Percentiles rank a stretch among this genome's conserved stretches.
Conservation (phyloP, 768 basidiomycete genomes). For the Auricularia cornea region DNA sequence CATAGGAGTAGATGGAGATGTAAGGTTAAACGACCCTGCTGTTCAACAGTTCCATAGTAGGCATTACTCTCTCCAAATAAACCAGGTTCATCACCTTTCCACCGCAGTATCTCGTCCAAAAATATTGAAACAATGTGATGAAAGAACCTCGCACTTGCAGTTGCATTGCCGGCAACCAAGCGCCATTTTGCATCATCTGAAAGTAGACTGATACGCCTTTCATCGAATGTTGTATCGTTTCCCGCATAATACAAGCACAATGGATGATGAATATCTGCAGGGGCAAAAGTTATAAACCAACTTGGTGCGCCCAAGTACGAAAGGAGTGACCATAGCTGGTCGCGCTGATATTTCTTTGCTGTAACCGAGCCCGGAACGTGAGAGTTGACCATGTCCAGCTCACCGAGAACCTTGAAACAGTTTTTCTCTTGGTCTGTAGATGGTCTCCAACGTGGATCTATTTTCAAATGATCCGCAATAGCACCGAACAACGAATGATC, state of each 20-base stretch:
- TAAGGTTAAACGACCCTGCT: slow-evolving; percentile 29
- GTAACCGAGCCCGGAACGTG: slow-evolving; percentile 17
- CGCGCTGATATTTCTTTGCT: slow-evolving; percentile 19
- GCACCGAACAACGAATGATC: slow-evolving; percentile 24
- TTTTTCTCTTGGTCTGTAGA: background rate
- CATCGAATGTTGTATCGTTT: slow-evolving; percentile 14
- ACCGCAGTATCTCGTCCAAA: background rate
- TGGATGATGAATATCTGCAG: slow-evolving; percentile 23
- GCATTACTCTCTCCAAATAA: slow-evolving; percentile 23
- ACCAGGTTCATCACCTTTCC: slow-evolving; percentile 10
- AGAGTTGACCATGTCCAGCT: background rate
- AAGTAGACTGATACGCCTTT: background rate
- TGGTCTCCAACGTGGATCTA: slow-evolving; percentile 4
- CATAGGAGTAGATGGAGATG: slow-evolving; percentile 33
- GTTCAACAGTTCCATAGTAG: slow-evolving; percentile 34
- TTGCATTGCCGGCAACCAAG: background rate
- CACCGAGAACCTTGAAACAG: background rate
- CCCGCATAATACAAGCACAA: slow-evolving; percentile 28
- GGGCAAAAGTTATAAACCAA: slow-evolving; percentile 31
- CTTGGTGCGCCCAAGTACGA: background rate
- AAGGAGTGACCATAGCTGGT: background rate
- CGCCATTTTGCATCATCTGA: slow-evolving; percentile 4
- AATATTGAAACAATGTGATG: slow-evolving; percentile 1
- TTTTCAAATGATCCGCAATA: slow-evolving; percentile 29
- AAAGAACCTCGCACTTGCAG: slow-evolving; percentile 3